Conservation (phyloP, 2,329 filamentous ascomycete genomes). For the Lasiodiplodia sp. region DNA sequence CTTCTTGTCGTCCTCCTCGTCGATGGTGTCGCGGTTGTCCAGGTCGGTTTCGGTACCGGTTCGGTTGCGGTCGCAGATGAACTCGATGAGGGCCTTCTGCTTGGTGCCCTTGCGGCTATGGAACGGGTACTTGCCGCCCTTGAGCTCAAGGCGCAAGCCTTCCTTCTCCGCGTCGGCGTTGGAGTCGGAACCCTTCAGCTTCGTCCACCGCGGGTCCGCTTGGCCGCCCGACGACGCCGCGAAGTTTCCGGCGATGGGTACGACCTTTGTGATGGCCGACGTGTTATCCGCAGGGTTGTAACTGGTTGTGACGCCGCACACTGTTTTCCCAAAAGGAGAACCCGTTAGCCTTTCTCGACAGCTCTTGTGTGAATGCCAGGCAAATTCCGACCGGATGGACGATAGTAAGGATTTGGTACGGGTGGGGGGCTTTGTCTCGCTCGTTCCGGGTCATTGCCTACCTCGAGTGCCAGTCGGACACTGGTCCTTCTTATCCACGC, state of each 20-base stretch:
- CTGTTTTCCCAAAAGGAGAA: conserved; percentile 49
- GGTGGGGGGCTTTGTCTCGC: too few species aligned
- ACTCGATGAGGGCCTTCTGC: conserved; percentile 83
- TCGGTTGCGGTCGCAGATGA: conserved; percentile 77
- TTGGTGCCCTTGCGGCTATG: conserved; percentile 58
- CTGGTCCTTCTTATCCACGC: conserved; percentile 61
- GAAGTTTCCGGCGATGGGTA: conserved; percentile 75
- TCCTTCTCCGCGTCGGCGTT: conserved; percentile 71
- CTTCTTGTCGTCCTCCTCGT: conserved; percentile 47
- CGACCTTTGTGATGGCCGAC: conserved; percentile 63
- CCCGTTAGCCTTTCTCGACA: conserved; percentile 5
- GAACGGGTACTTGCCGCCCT: conserved; percentile 61
- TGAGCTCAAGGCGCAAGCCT: conserved; percentile 74
- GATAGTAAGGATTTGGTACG: too few species aligned
- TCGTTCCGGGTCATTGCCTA: conserved; percentile 41
- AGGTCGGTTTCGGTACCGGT: conserved; percentile 59
- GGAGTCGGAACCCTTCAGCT: conserved; percentile 70
- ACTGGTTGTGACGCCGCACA: conserved; percentile 75
- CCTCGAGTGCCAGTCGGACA: conserved; percentile 75
- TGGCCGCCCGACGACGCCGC: conserved; percentile 48
- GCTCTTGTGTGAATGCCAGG: neutral
- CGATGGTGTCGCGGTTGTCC: conserved; percentile 43
- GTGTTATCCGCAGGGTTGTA: conserved; percentile 58
- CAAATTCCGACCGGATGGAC: too few species aligned
- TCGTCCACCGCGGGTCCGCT: conserved; percentile 70